Evolutionary conservation across 768 basidiomycete genomes (phyloP), one percentile per base, ranked within the genome.

Genomic region (Pisolithus microcarpus): DNA sequence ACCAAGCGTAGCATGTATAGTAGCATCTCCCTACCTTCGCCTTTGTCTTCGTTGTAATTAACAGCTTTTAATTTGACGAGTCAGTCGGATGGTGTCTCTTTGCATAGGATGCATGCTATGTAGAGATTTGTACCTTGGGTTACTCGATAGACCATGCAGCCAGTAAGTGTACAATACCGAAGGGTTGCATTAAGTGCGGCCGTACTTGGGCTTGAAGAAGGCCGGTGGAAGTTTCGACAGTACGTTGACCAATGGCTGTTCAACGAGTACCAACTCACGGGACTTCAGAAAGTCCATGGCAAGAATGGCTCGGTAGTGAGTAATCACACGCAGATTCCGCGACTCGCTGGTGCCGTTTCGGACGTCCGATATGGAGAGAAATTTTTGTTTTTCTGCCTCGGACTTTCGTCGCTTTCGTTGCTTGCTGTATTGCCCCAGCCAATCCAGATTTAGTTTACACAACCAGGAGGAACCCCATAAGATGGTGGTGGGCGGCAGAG

Each of bases 381-480:
- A 46, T 24, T 21, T 44, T 31, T n/a, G 30, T 19, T 57, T 54
- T 9, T 50, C 56, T 31, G 48, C 48, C 28, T 60, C 65, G 9
- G 60, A 61, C 52, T 61, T 59, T 56, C 77, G 71, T 47, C 81
- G 70, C 79, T 70, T 79, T 77, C 58, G 70, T 65, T 57, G 65
- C 59, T 57, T 69, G 51, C 59, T 9, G 57, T 62, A 43, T 55
- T 61, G 52, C 62, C 58, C 65, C 55, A 70, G 56, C 61, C 59
- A 61, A 46, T 76, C 74, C 46, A 81, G 65, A 52, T 61, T 74
- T 53, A 91, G 71, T 65, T 84, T 87, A 68, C 84, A 89, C 48
- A 93, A 68, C 91, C 91, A 94, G 26, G 85, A 90, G 47, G 87
- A 79, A 28, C 90, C 88, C 87, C 88, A 93, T 57, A 91, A 80